Conservation (phyloP, 805 yeast species). For the Saturnispora besseyi region DNA sequence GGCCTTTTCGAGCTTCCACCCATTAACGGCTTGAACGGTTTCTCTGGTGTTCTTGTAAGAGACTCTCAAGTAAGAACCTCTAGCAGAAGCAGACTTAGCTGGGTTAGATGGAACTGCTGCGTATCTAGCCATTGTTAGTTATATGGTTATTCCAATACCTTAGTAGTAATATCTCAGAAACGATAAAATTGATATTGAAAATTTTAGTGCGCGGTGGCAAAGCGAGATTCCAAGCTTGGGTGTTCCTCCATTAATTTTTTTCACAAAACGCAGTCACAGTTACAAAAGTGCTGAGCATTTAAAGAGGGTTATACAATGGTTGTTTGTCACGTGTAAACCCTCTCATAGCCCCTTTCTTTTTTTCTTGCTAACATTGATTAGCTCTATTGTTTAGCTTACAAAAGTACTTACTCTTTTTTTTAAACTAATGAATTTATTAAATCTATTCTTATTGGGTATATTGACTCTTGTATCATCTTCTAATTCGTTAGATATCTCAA, state of each 20-base stretch:
- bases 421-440: not conserved
- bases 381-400: not conserved
- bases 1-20: slow-evolving; percentile 97
- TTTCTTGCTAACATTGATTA: not conserved
- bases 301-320: not conserved
- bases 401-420: not conserved
- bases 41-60: slow-evolving; percentile 99
- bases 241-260: not conserved
- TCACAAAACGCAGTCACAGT: slow-evolving; percentile 4
- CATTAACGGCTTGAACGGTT: slow-evolving; percentile 96
- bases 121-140: slow-evolving; percentile 88
- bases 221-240: not conserved
- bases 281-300: not conserved
- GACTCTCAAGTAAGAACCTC: slow-evolving; percentile 98
- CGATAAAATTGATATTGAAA: slow-evolving; percentile 4
- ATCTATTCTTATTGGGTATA: not conserved
- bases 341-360: not conserved
- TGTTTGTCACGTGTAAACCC: slow-evolving; percentile 3
- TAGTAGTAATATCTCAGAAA: not conserved
- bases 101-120: slow-evolving; percentile 99
- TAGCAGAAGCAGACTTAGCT: slow-evolving; percentile 98
- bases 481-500: slow-evolving; percentile 22
- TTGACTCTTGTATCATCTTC: not conserved
- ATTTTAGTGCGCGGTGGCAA: slow-evolving; percentile 1
- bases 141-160: slow-evolving; percentile 3